These are phyloP conservation scores for Cucurbita moschata DNA, from an alignment of 306 rosid species.

Conservation along the genomic window DNA sequence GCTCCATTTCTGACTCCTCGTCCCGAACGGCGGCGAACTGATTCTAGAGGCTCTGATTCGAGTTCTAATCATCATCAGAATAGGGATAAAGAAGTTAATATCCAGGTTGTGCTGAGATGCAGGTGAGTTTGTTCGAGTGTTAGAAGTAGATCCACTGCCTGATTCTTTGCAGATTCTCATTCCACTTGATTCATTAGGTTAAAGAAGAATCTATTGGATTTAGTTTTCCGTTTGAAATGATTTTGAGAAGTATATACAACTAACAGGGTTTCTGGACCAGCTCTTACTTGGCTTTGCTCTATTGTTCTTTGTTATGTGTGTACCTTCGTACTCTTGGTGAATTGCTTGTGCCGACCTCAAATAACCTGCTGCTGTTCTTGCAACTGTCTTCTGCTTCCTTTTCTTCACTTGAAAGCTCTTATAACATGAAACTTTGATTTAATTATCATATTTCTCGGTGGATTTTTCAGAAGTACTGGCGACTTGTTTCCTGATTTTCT, in stretches of 20 bases:
- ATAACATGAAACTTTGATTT: not conserved
- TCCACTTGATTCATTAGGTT: not conserved
- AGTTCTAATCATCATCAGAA: conserved; percentile 32
- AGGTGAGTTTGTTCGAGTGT: conserved; percentile 26
- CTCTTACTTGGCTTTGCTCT: too few relatives aligned
- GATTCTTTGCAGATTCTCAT: not conserved
- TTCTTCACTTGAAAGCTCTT: not conserved
- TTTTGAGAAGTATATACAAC: not conserved
- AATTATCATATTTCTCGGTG: not conserved
- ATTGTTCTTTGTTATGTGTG: too few relatives aligned
- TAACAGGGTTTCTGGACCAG: not conserved
- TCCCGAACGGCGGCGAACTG: conserved; percentile 64
- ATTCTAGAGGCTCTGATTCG: conserved; percentile 44
- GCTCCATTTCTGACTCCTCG: conserved; percentile 86
- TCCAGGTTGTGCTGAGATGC: conserved; percentile 89
- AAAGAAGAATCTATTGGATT: not conserved
- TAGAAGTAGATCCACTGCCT: not conserved
- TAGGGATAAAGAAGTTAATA: conserved; percentile 57
- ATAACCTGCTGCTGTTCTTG: too few relatives aligned
- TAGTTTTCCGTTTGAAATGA: not conserved
- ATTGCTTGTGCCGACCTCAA: too few relatives aligned
- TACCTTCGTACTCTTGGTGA: too few relatives aligned
- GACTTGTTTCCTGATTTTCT: not conserved
- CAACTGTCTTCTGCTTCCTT: too few relatives aligned
- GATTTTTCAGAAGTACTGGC: not conserved